Evolutionary conservation across 768 basidiomycete genomes (phyloP), one percentile per base, ranked within the genome.

Genomic region (Leccinum arenicola): DNA sequence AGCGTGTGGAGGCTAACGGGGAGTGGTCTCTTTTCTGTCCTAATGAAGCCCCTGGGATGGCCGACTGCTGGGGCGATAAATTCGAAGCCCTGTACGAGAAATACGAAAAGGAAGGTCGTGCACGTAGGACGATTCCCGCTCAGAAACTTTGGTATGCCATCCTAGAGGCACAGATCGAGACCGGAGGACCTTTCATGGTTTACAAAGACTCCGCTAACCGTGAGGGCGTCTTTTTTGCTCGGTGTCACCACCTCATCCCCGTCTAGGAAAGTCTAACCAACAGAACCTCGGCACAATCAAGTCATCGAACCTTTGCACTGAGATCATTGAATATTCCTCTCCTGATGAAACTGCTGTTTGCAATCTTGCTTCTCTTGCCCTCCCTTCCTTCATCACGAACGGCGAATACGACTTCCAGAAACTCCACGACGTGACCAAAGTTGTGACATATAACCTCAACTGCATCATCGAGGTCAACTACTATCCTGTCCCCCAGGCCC

Each of bases 131-230:
- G 17, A 77, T 99, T 63, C 86, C 93, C 49, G 97, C 97, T 3
- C 97, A 98, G 75, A 98, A 98, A 76, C 84, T 99, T 38, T 99
- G 97, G 96, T 98, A 96, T 72, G 94, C 95, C 35, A 87, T 98
- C 65, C 79, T 98, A 43, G 97, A 98, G 69, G 87, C 95, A 12
- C 97, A 99, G 75, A 94, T 96, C 65, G 96, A 99, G 78, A 99
- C 97, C 1, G 97, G 97, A 52, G 89, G 89, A n/a, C 97, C 97
- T 0, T 99, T 98, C 80, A 98, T 98, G 93, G 80, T 93, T 27
- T 99, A 98, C 83, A 99, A 99, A 79, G 96, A 98, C 70, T 84
- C 93, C 43, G 88, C 91, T 59, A 99, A 99, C 73, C 76, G 93
- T 95, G 66, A 56, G 89, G 77, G 1, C 11, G 17, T 17, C 25